phyloP scores from a whole-genome alignment of 192 early-diverging fungal genomes.

The Mortierella antarctica region DNA sequence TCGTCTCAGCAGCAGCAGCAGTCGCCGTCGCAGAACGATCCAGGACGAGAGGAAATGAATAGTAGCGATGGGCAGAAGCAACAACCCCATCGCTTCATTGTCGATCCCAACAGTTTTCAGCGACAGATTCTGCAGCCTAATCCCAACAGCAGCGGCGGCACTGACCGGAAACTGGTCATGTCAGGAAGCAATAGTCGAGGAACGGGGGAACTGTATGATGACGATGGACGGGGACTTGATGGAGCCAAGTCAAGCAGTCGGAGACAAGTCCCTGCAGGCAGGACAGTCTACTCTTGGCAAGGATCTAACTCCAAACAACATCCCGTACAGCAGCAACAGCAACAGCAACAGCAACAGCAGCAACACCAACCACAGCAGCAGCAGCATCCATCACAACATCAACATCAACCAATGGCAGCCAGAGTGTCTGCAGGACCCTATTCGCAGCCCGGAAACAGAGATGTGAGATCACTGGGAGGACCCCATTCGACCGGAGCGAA shows the following conservation, averaged over 20 bases:
- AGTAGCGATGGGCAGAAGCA: conserved; percentile 15
- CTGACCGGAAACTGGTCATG: conserved; percentile 10
- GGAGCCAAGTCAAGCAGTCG: conserved; percentile 10
- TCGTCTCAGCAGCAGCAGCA: conserved; percentile 2
- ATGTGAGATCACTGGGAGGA: conserved; percentile 14
- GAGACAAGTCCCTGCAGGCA: conserved; percentile 37
- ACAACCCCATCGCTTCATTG: conserved; percentile 38
- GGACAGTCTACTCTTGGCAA: conserved; percentile 50
- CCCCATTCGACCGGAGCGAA: conserved; percentile 24
- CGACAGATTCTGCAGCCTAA: conserved; percentile 38
- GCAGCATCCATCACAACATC: conserved; percentile 7
- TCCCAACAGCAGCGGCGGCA: conserved; percentile 16
- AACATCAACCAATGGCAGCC: conserved; percentile 8
- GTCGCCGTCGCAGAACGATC: not conserved
- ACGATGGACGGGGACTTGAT: conserved; percentile 16
- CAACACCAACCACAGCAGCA: conserved; percentile 26
- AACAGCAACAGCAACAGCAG: conserved; percentile 17
- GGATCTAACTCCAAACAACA: conserved; percentile 34
- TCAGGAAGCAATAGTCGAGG: conserved; percentile 6
- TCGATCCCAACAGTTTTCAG: conserved; percentile 52
- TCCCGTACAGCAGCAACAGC: conserved; percentile 26
- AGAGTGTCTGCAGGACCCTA: conserved; percentile 33
- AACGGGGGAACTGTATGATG: conserved; percentile 25
- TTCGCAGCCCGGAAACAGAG: conserved; percentile 39
- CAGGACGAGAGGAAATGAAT: conserved; percentile 1